Evolutionary conservation across 2,329 filamentous ascomycete species (phyloP).

Genomic region (Lachnellula subtilissima): DNA sequence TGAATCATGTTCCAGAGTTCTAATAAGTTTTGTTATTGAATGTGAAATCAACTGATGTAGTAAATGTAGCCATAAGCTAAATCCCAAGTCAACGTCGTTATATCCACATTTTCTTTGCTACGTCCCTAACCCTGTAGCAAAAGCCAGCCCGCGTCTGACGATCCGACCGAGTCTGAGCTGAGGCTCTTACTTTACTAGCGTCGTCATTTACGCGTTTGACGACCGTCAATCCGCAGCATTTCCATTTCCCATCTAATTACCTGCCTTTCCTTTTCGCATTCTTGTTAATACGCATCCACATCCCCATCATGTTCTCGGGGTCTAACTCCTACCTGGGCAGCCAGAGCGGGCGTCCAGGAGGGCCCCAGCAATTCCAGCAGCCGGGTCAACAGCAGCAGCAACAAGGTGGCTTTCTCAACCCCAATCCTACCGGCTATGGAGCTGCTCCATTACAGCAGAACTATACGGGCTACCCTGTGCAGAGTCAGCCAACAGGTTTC

Average conservation of each 20-base stretch:
- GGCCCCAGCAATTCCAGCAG: slow-evolving; percentile 52
- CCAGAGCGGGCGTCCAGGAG: slow-evolving; percentile 68
- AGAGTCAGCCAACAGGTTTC: slow-evolving; percentile 46
- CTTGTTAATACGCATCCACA: slow-evolving; percentile 18
- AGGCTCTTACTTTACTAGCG: neutral
- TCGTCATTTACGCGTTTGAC: neutral
- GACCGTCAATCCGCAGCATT: neutral
- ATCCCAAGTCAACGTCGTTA: neutral
- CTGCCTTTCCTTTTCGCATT: slow-evolving; percentile 7
- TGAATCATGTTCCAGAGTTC: neutral
- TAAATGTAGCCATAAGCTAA: too few species aligned
- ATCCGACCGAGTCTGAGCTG: neutral
- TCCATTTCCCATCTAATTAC: slow-evolving; percentile 1
- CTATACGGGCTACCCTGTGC: slow-evolving; percentile 30
- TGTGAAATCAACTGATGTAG: too few species aligned
- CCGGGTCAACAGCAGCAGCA: slow-evolving; percentile 39
- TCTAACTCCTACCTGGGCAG: slow-evolving; percentile 82
- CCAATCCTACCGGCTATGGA: slow-evolving; percentile 32
- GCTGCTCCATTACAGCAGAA: slow-evolving; percentile 32
- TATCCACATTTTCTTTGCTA: neutral
- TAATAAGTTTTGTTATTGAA: neutral
- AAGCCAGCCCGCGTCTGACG: too few species aligned
- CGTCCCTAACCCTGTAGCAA: neutral
- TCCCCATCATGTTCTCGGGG: slow-evolving; percentile 73
- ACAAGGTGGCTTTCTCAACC: slow-evolving; percentile 20